These are phyloP conservation scores for Rhododendron ferrugineum DNA, from an alignment of 148 eudicot species.

Conservation along the genomic window DNA sequence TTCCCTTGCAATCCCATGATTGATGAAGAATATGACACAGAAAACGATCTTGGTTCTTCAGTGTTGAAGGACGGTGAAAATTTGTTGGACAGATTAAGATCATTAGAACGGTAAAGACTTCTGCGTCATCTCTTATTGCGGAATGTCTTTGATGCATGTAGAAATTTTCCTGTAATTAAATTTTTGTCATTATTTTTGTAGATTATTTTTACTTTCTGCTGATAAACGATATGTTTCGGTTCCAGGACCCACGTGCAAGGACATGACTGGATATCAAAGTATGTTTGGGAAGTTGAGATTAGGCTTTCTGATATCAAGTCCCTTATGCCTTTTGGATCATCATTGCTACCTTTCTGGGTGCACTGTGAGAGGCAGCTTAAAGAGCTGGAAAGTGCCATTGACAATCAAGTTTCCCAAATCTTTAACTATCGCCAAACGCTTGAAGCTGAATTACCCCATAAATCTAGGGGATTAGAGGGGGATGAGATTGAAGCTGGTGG, in stretches of 20 bases:
- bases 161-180: not conserved
- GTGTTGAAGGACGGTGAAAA: conserved; percentile 50
- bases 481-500: conserved; percentile 17
- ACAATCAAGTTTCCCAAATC: conserved; percentile 27
- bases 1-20: conserved; percentile 17
- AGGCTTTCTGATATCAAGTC: conserved; percentile 77
- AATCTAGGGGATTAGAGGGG: conserved; percentile 21
- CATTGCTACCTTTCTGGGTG: conserved; percentile 81
- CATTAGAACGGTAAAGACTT: conserved; percentile 42
- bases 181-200: not conserved
- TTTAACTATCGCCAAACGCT: conserved; percentile 16
- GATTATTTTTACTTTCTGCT: not conserved
- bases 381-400: conserved; percentile 52
- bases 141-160: not conserved
- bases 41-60: conserved; percentile 35
- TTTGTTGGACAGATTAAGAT: conserved; percentile 60
- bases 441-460: conserved; percentile 22
- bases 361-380: conserved; percentile 64
- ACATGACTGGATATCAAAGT: conserved; percentile 42
- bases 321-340: conserved; percentile 52
- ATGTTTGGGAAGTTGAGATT: conserved; percentile 57
- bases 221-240: conserved; percentile 28
- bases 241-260: conserved; percentile 30
- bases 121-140: not conserved
- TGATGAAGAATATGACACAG: conserved; percentile 27